phyloP scores from a whole-genome alignment of 768 basidiomycete species.

The Lyophyllum atratum region DNA sequence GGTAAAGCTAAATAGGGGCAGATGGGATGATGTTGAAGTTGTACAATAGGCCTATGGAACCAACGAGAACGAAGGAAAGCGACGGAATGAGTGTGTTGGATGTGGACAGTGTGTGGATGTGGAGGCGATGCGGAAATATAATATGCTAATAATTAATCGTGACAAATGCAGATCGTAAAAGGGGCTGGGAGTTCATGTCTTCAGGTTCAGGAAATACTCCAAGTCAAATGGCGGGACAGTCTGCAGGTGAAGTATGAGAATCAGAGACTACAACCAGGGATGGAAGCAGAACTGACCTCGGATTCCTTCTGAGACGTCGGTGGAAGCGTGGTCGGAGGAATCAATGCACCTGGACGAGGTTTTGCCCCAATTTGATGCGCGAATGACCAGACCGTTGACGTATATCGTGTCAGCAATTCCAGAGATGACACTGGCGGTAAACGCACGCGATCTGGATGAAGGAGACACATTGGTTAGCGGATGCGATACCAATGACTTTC shows the following conservation, averaged over 20 bases:
- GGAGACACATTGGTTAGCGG: not conserved
- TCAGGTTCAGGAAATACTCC: constrained; percentile 50
- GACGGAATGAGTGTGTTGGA: not conserved
- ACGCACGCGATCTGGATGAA: constrained; percentile 49
- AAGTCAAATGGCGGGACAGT: constrained; percentile 57
- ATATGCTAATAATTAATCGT: constrained; percentile 4
- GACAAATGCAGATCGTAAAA: not conserved
- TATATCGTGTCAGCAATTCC: constrained; percentile 69
- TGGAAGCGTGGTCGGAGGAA: constrained; percentile 37
- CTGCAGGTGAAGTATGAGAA: constrained; percentile 23
- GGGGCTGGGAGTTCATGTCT: constrained; percentile 31
- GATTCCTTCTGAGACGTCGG: constrained; percentile 31
- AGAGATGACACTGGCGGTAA: constrained; percentile 57
- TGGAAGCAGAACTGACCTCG: constrained; percentile 33
- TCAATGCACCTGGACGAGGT: constrained; percentile 46
- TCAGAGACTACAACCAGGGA: not conserved
- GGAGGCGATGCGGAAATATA: not conserved
- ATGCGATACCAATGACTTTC: not conserved
- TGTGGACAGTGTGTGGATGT: not conserved
- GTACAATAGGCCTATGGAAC: constrained; percentile 32
- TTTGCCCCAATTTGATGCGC: constrained; percentile 53
- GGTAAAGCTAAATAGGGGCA: constrained; percentile 52
- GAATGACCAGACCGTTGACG: constrained; percentile 58
- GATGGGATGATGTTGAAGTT: constrained; percentile 66
- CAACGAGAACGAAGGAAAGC: not conserved